Evolutionary conservation across 2,329 filamentous ascomycete genomes (phyloP), one percentile per base, ranked within the genome.

Genomic region (Talaromyces islandicus): DNA sequence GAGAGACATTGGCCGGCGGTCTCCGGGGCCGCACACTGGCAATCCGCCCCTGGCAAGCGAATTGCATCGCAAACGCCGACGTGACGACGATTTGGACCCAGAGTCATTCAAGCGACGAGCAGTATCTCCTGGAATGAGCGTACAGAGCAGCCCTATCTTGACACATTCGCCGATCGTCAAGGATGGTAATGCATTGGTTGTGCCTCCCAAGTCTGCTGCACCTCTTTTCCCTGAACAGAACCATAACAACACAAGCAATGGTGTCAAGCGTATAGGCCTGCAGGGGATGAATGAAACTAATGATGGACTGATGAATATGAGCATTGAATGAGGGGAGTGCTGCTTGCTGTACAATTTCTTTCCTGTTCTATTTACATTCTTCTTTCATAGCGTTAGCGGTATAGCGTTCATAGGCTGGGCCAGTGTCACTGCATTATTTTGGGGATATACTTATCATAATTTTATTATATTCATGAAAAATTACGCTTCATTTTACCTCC

Each of bases 221-320:
- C 71, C 68, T 76, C 73, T 75, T 43, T 77, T 79, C 7, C 82
- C 81, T 60, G 80, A 83, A 19, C 59, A 60, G 17, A 60, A 50
- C 21, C 19, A 32, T 11, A 73, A 79, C 66, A 78, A 80, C 65
- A 78, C 81, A 65, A 68, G 78, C 56, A 78, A 81, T 66, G 83
- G 82, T n/a, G 66, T 74, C 30, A 83, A 88, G 80, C 64, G 90
- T 35, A 81, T 96, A 14, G 91, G 91, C 9, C 83, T 95, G 66
- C 92, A 97, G 75, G 91, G 92, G 1, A 97, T 97, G 92, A 89
- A 85, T 19, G 93, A 97, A 75, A 93, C 93, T n/a, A 91, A 91
- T 71, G 93, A 97, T 73, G 90, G 92, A 1, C 81, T 97, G 65
- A 96, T 96, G 88, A 92, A 93, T 68, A 94, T 97, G 90, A 96